A percentile compares a stretch with the other conserved stretches of the same genome.
These are phyloP conservation scores for Leccinum barrowsii DNA, from an alignment of 768 basidiomycete species.

Conservation along the genomic window DNA sequence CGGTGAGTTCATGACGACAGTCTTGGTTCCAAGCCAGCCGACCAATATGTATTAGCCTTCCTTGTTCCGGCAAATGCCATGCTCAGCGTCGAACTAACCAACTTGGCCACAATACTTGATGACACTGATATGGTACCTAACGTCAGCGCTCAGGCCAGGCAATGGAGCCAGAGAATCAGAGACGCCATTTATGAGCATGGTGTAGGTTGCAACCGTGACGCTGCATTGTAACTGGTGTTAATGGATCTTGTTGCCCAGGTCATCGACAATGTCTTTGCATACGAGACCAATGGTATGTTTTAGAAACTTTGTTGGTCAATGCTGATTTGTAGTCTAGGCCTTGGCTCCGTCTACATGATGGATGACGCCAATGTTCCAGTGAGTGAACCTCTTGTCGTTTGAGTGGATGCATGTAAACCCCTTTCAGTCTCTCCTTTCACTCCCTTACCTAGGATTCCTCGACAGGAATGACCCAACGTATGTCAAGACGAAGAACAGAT, in stretches of 20 bases:
- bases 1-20: constrained; percentile 36
- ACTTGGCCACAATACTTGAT: constrained; percentile 61
- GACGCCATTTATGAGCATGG: constrained; percentile 62
- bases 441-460: constrained; percentile 78
- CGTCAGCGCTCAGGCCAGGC: constrained; percentile 49
- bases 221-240: not conserved
- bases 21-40: not conserved
- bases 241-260: constrained; percentile 37
- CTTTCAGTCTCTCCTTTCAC: constrained; percentile 63
- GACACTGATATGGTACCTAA: constrained; percentile 43
- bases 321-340: constrained; percentile 36
- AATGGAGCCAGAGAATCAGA: constrained; percentile 55
- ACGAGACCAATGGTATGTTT: constrained; percentile 65
- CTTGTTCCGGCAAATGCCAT: constrained; percentile 79
- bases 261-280: constrained; percentile 65
- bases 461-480: constrained; percentile 57
- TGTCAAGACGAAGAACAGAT: constrained; percentile 55
- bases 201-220: constrained; percentile 32
- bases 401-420: not conserved
- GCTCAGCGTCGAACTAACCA: constrained; percentile 67
- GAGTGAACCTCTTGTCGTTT: constrained; percentile 21
- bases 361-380: constrained; percentile 86
- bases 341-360: constrained; percentile 74
- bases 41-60: constrained; percentile 48
- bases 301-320: not conserved